These are phyloP conservation scores for Scopulariopsis brevicaulis DNA, from an alignment of 2,329 filamentous ascomycete species.

Conservation along the genomic window DNA sequence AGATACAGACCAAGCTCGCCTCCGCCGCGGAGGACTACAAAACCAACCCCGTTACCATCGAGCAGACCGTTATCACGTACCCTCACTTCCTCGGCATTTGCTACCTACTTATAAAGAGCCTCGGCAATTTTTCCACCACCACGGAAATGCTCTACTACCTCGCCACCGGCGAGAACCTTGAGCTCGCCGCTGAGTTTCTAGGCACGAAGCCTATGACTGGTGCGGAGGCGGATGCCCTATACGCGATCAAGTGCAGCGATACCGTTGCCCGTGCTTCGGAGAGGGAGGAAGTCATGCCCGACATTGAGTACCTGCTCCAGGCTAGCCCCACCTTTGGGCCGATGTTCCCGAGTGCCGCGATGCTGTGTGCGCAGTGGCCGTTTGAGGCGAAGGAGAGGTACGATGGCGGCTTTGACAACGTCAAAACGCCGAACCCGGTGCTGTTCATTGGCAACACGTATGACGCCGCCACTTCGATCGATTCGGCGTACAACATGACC, in stretches of 20 bases:
- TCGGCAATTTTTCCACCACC: constrained; percentile 34
- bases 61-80: constrained; percentile 32
- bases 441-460: constrained; percentile 32
- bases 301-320: not conserved
- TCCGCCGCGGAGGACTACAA: constrained; percentile 27
- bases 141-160: constrained; percentile 28
- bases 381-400: constrained; percentile 16
- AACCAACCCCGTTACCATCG: constrained; percentile 27
- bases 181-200: constrained; percentile 25
- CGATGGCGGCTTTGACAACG: constrained; percentile 13
- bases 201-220: not conserved
- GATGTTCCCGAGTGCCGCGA: constrained; percentile 7
- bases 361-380: constrained; percentile 24
- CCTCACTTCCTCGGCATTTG: constrained; percentile 23
- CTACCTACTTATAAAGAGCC: constrained; percentile 24
- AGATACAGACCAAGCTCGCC: constrained; percentile 25
- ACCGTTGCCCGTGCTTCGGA: constrained; percentile 10
- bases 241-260: constrained; percentile 28
- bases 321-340: constrained; percentile 17
- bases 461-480: constrained; percentile 34
- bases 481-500: constrained; percentile 31
- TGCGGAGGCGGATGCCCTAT: constrained; percentile 22
- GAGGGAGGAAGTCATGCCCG: not conserved
- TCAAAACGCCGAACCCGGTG: constrained; percentile 27
- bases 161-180: constrained; percentile 29